These are phyloP conservation scores for Fusarium sterilihyphosum DNA, from an alignment of 2,329 filamentous ascomycete genomes.

Conservation along the genomic window DNA sequence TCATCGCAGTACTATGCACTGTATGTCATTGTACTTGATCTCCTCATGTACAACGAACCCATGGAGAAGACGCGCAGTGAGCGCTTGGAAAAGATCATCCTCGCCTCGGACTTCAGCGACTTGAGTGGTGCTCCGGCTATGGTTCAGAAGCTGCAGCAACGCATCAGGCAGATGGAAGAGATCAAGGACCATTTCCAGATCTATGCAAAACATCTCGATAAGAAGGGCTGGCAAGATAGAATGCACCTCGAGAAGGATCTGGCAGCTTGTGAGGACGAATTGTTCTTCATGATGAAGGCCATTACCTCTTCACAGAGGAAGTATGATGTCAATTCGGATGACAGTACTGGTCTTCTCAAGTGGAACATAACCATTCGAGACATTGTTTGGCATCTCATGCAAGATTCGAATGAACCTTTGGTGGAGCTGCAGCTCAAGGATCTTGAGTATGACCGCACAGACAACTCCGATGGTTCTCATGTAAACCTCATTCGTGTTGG, in stretches of 20 bases:
- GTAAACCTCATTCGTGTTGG: constrained; percentile 91
- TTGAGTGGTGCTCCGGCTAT: constrained; percentile 92
- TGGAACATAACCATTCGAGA: constrained; percentile 96
- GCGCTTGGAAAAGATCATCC: constrained; percentile 96
- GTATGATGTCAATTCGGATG: constrained; percentile 71
- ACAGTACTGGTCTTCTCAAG: constrained; percentile 82
- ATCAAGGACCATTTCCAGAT: constrained; percentile 98
- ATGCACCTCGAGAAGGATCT: constrained; percentile 90
- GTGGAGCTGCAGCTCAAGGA: constrained; percentile 93
- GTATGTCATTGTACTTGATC: constrained; percentile 96
- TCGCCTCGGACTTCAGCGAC: constrained; percentile 98
- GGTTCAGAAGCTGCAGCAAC: constrained; percentile 89
- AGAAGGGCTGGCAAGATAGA: constrained; percentile 90
- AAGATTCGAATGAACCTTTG: constrained; percentile 85
- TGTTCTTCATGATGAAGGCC: constrained; percentile 99
- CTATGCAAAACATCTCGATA: constrained; percentile 86
- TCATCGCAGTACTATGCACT: constrained; percentile 97
- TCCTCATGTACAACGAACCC: constrained; percentile 95
- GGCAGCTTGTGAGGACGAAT: constrained; percentile 89
- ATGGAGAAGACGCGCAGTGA: constrained; percentile 97
- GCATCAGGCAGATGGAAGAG: constrained; percentile 92
- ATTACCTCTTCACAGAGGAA: constrained; percentile 96
- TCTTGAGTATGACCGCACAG: constrained; percentile 92
- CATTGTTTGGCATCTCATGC: constrained; percentile 96
- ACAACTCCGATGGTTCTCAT: constrained; percentile 97